Percentiles rank a stretch among this genome's conserved stretches.
Evolutionary conservation across 2,329 filamentous ascomycete genomes (phyloP).

Genomic region (Pestalotiopsis sp.): DNA sequence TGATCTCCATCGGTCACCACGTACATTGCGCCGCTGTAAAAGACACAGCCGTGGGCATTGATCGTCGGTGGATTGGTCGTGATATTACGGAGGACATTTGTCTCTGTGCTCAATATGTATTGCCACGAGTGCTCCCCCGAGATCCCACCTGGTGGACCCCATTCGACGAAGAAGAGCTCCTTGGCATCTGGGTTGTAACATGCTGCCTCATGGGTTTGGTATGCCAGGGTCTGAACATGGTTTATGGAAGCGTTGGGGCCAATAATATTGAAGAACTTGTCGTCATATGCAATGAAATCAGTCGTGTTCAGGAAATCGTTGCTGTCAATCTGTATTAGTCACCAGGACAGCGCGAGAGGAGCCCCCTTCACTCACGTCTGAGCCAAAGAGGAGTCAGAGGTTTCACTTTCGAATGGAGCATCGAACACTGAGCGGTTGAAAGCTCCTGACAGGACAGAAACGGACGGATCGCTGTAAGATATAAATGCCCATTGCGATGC

Average conservation of each 20-base stretch:
- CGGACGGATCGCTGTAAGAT: background rate
- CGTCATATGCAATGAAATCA: slow-evolving; percentile 6
- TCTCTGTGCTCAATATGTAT: background rate
- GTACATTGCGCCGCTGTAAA: background rate
- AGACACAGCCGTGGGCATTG: slow-evolving; percentile 4
- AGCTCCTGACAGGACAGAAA: background rate
- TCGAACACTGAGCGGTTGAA: background rate
- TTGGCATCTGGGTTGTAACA: background rate
- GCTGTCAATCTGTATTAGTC: background rate
- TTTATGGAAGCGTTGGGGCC: background rate
- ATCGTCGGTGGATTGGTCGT: background rate
- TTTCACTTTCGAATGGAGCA: background rate
- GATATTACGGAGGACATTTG: background rate
- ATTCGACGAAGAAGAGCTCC: background rate
- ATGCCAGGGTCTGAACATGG: background rate
- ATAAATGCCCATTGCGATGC: background rate
- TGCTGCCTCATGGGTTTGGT: background rate
- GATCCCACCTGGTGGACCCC: background rate
- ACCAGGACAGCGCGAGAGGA: background rate
- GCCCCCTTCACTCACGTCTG: background rate
- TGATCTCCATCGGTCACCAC: background rate
- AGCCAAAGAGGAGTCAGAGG: background rate
- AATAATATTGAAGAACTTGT: slow-evolving; percentile 5
- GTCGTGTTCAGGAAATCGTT: background rate
- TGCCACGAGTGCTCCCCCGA: background rate